Evolutionary conservation across 225 moss, liverwort and hornwort species (phyloP).

Genomic region (Bryum argenteum): DNA sequence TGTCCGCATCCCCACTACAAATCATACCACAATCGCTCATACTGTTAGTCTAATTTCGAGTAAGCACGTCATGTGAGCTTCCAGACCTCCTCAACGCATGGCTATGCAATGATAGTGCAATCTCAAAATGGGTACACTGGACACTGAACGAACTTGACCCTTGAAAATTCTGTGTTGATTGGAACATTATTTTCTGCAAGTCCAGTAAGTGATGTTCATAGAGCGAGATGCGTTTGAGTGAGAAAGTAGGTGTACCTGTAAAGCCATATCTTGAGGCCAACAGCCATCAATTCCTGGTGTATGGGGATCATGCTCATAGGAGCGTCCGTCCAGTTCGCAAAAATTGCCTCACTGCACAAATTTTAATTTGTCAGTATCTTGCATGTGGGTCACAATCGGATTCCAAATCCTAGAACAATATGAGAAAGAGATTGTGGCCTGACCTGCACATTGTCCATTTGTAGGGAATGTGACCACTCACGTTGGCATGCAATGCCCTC

Average conservation of each 20-base stretch:
- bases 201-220: not conserved
- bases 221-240: no score
- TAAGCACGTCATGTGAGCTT: no score
- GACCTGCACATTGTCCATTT: slow-evolving; percentile 47
- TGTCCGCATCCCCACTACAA: slow-evolving; percentile 57
- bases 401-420: no score
- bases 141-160: no score
- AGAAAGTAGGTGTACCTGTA: slow-evolving; percentile 38
- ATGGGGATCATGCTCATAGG: slow-evolving; percentile 54
- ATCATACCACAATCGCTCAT: not conserved
- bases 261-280: slow-evolving; percentile 72
- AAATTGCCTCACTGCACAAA: slow-evolving; percentile 37
- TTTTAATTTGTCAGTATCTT: not conserved
- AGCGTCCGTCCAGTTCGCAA: slow-evolving; percentile 40
- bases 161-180: no score
- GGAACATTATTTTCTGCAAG: no score
- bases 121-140: no score
- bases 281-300: slow-evolving; percentile 59
- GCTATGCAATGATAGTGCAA: no score
- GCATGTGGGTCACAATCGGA: not conserved
- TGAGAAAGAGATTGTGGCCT: not conserved
- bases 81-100: no score
- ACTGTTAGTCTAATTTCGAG: not conserved
- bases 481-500: slow-evolving; percentile 56
- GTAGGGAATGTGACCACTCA: slow-evolving; percentile 51